Conservation (phyloP, 2,329 filamentous ascomycete species). For the Alternaria sp. region DNA sequence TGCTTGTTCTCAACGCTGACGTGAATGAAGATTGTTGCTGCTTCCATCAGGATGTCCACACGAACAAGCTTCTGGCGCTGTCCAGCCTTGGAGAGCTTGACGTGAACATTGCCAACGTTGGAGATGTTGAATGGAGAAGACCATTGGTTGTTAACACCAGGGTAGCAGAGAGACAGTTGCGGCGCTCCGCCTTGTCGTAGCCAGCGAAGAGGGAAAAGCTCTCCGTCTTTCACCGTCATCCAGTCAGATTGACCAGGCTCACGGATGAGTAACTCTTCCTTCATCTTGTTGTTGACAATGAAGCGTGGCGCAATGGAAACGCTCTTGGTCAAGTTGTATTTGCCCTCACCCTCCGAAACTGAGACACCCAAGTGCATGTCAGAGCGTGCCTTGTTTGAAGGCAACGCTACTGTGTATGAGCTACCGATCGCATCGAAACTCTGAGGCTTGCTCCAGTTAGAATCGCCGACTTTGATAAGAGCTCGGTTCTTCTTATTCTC, state of each 20-base stretch:
- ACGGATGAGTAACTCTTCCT: constrained; percentile 86
- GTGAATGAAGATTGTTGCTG: constrained; percentile 91
- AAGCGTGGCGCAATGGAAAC: constrained; percentile 93
- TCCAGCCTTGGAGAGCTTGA: constrained; percentile 91
- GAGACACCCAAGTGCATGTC: constrained; percentile 94
- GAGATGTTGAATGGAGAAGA: constrained; percentile 98
- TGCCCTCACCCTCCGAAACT: constrained; percentile 89
- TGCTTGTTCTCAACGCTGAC: constrained; percentile 90
- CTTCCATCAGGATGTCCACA: constrained; percentile 89
- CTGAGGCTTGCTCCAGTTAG: constrained; percentile 95
- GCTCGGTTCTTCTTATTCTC: constrained; percentile 93
- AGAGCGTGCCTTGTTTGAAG: constrained; percentile 72
- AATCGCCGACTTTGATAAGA: constrained; percentile 85
- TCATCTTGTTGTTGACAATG: constrained; percentile 90
- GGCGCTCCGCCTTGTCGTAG: constrained; percentile 84
- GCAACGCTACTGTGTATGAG: constrained; percentile 85
- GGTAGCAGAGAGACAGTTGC: constrained; percentile 91
- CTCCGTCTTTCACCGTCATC: constrained; percentile 78
- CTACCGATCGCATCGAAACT: constrained; percentile 98
- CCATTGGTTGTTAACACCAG: constrained; percentile 96
- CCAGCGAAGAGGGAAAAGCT: constrained; percentile 87
- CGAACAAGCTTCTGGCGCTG: constrained; percentile 89
- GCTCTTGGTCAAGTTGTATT: constrained; percentile 97
- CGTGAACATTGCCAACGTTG: constrained; percentile 88
- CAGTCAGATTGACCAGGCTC: constrained; percentile 92